phyloP scores from a whole-genome alignment of 179 eudicot genomes.

The Silene noctiflora region DNA sequence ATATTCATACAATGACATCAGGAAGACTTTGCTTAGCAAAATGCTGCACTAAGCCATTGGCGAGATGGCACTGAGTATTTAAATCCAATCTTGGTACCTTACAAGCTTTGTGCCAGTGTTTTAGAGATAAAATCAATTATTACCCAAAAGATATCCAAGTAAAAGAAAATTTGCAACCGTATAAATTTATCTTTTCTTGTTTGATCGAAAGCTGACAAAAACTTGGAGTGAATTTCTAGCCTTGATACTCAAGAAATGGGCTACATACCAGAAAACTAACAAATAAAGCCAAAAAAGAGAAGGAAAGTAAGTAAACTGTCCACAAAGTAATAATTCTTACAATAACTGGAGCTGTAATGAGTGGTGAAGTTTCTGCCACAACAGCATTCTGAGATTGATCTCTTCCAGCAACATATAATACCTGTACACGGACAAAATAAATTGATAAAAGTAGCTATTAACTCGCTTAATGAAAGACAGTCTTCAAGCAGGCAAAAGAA shows the following conservation, averaged over 20 bases:
- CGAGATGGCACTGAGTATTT: background rate
- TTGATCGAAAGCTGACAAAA: background rate
- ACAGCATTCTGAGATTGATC: conserved; percentile 60
- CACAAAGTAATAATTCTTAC: conserved; percentile 40
- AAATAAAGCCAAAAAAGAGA: background rate
- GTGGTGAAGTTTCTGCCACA: conserved; percentile 59
- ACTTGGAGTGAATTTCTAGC: background rate
- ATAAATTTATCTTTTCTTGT: background rate
- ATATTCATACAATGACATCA: background rate
- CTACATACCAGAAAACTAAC: conserved; percentile 6
- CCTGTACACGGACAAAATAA: conserved; percentile 41
- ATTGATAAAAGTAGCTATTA: conserved; percentile 5
- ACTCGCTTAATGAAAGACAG: background rate
- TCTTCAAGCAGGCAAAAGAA: background rate
- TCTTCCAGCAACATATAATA: conserved; percentile 81
- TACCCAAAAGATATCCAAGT: background rate
- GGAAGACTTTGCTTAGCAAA: background rate
- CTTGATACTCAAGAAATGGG: background rate
- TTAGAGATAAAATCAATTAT: background rate
- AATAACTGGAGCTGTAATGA: conserved; percentile 66
- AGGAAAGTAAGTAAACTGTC: background rate
- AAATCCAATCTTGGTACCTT: background rate
- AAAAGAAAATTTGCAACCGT: background rate
- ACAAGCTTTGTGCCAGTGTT: background rate
- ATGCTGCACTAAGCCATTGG: conserved; percentile 4